Percentiles rank a stretch among this genome's conserved stretches.
Conservation (phyloP, 2,329 filamentous ascomycete genomes). For the Thielaviopsis punctulata region DNA sequence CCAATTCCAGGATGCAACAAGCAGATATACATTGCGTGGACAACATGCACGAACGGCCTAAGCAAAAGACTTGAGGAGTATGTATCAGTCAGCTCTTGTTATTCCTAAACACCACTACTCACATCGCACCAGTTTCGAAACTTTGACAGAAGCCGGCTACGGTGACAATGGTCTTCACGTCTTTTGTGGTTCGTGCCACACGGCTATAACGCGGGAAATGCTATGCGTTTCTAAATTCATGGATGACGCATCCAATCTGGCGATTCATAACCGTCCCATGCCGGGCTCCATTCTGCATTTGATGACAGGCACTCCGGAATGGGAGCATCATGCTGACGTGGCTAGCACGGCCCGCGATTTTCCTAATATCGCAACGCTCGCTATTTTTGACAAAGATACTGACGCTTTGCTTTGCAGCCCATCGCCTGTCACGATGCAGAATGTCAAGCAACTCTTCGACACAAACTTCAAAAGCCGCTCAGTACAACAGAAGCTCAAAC, state of each 20-base stretch:
- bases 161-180: slow-evolving; percentile 38
- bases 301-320: slow-evolving; percentile 30
- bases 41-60: slow-evolving; percentile 27
- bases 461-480: neutral
- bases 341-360: slow-evolving; percentile 25
- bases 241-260: slow-evolving; percentile 33
- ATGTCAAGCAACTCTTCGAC: neutral
- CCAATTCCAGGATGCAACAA: slow-evolving; percentile 29
- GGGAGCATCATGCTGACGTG: neutral
- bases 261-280: slow-evolving; percentile 35
- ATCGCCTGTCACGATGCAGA: neutral
- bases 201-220: slow-evolving; percentile 35
- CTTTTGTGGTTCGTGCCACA: slow-evolving; percentile 33
- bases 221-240: slow-evolving; percentile 47
- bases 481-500: neutral
- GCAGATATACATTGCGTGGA: slow-evolving; percentile 38
- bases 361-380: slow-evolving; percentile 39
- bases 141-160: slow-evolving; percentile 35
- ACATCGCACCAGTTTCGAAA: neutral
- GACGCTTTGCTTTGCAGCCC: neutral
- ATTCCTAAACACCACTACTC: neutral
- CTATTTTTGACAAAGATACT: neutral
- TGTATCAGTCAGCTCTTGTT: neutral
- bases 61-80: slow-evolving; percentile 1
- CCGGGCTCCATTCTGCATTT: slow-evolving; percentile 48